Evolutionary conservation across 2,329 filamentous ascomycete genomes (phyloP).

Genomic region (Beauveria scarabaeidicola): DNA sequence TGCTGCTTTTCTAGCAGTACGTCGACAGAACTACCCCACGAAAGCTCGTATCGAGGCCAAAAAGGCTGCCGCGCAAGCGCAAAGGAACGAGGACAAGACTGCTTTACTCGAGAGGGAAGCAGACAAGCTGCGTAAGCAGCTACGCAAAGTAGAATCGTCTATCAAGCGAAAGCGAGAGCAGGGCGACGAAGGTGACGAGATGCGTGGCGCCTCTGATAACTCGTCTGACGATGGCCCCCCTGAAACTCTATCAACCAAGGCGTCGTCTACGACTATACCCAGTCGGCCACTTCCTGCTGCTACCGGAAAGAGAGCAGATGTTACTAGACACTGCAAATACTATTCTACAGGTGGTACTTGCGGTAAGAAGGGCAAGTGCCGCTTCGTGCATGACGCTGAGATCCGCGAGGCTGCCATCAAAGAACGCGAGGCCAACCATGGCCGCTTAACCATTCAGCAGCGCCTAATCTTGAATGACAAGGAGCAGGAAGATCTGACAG

Average conservation of each 20-base stretch:
- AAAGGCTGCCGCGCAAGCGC: slow-evolving; percentile 39
- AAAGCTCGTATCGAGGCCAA: slow-evolving; percentile 59
- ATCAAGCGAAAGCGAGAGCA: slow-evolving; percentile 61
- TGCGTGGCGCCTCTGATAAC: slow-evolving; percentile 45
- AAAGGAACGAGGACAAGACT: slow-evolving; percentile 51
- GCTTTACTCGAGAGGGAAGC: slow-evolving; percentile 51
- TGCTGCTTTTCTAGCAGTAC: slow-evolving; percentile 70
- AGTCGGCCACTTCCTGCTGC: slow-evolving; percentile 31
- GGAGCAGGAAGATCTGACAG: slow-evolving; percentile 57
- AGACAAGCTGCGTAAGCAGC: slow-evolving; percentile 53
- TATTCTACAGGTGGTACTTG: slow-evolving; percentile 60
- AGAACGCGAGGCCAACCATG: slow-evolving; percentile 56
- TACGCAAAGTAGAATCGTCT: slow-evolving; percentile 63
- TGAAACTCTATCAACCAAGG: slow-evolving; percentile 41
- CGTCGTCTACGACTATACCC: slow-evolving; percentile 20
- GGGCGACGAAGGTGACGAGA: slow-evolving; percentile 59
- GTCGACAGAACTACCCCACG: slow-evolving; percentile 73
- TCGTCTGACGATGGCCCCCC: slow-evolving; percentile 51
- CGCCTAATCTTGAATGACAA: slow-evolving; percentile 59
- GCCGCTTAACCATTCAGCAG: slow-evolving; percentile 57
- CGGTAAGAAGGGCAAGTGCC: slow-evolving; percentile 68
- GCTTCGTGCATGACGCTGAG: slow-evolving; percentile 59
- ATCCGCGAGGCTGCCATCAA: slow-evolving; percentile 55
- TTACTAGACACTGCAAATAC: slow-evolving; percentile 61
- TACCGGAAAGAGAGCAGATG: slow-evolving; percentile 49